Evolutionary conservation across 73 alveolate species (phyloP).

Genomic region (Paramecium sexaurelia): DNA sequence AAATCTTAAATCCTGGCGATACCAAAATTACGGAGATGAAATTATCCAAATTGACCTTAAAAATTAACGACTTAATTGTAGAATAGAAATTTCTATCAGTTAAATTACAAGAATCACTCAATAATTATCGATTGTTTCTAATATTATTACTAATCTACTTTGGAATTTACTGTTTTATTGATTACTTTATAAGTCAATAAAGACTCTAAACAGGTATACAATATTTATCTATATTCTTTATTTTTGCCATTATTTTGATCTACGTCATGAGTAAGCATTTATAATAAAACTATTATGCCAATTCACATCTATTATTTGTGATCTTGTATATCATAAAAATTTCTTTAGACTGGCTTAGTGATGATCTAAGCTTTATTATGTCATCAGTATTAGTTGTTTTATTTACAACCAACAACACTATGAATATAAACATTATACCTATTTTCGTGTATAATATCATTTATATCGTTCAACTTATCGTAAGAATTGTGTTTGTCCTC

Average conservation of each 20-base stretch:
- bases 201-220: not conserved
- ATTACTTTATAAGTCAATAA: not conserved
- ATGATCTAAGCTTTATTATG: not conserved
- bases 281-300: not conserved
- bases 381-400: not conserved
- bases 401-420: slow-evolving; percentile 37
- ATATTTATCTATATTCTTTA: not conserved
- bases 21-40: slow-evolving; percentile 62
- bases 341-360: slow-evolving; percentile 13
- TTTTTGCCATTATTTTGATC: not conserved
- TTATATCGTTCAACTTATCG: not conserved
- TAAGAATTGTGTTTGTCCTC: not conserved
- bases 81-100: not conserved
- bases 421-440: slow-evolving; percentile 29
- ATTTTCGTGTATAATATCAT: not conserved
- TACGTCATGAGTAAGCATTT: not conserved
- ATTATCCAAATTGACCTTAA: not conserved
- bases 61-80: slow-evolving; percentile 25
- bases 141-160: not conserved
- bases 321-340: not conserved
- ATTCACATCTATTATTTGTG: not conserved
- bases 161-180: not conserved
- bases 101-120: slow-evolving; percentile 16
- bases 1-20: slow-evolving; percentile 63
- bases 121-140: not conserved